phyloP scores from a whole-genome alignment of 108 stramenopile genomes.

The Cyclotella atomus region DNA sequence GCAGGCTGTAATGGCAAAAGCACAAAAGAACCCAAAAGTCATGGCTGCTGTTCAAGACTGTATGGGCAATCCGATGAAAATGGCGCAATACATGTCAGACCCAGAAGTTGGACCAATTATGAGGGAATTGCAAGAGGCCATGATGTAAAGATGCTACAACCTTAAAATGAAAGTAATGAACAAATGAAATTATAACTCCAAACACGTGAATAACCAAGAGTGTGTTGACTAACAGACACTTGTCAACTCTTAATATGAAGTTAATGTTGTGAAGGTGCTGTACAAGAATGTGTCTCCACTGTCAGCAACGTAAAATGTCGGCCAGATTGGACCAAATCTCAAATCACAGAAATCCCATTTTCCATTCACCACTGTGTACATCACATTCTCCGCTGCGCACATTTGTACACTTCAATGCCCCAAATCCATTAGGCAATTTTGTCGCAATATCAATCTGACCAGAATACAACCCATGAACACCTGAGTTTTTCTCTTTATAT shows the following conservation, averaged over 20 bases:
- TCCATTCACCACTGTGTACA: neutral
- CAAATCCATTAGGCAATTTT: neutral
- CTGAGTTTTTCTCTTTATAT: neutral
- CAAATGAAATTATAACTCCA: no score
- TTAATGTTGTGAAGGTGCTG: neutral
- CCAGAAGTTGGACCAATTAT: constrained; percentile 79
- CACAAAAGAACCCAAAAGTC: constrained; percentile 71
- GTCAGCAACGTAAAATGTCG: neutral
- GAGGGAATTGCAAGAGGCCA: no score
- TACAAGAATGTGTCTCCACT: neutral
- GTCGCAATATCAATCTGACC: neutral
- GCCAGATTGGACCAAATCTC: neutral
- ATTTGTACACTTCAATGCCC: neutral
- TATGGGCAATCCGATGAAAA: constrained; percentile 76
- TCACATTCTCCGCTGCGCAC: no score
- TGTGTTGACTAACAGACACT: no score
- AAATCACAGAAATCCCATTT: neutral
- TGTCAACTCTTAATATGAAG: neutral
- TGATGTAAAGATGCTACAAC: constrained; percentile 68
- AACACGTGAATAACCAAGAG: no score
- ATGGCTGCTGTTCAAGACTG: no score
- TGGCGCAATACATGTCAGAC: constrained; percentile 84
- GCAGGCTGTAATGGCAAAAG: no score
- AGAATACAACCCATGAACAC: constrained; percentile 1
- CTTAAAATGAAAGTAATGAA: constrained; percentile 37